Base-by-base conservation (phyloP, 2,329 filamentous ascomycete genomes). In the Botryotinia convoluta region DNA sequence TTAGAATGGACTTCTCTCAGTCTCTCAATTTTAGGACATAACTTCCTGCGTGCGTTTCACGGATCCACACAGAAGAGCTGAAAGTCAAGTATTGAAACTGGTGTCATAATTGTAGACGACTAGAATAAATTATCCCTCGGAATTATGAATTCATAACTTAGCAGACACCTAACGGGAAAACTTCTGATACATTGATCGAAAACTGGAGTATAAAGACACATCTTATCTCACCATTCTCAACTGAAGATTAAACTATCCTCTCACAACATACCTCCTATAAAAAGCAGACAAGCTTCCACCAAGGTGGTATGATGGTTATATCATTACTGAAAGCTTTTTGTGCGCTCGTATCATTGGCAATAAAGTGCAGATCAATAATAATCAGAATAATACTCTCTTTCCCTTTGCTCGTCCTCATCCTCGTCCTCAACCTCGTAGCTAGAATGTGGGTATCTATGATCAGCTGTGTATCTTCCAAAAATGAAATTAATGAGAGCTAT, bases 1-100 rank as follows among this genome's bases (percentile, higher is more conserved):
- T 61, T 26, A 14, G 2, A 1, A 62, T 18, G 6, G 3, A 2
- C 1, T n/a, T 8, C 7, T n/a, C 3, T 16, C 0, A 12, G 6
- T 62, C 26, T 18, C n/a, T n/a, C 1, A 4, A 4, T 42, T 2
- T 4, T 26, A 29, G 14, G 14, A 7, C 35, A 62, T 7, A 3
- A 1, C 1, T 4, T 8, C 16, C 35, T n/a, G 35, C 35, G 14
- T 1, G 3, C 0, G 35, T 37, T 16, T 61, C 10, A 26, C 22
- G 4, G 3, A 1, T 61, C 4, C 14, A 16, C 20, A 26, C 7
- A 2, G 35, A 3, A 7, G 16, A 61, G 32, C 6, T n/a, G 32
- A 9, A 0, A 16, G 10, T 61, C 18, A 35, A 16, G 12, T 32
- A 32, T 35, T 6, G 3, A 4, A 8, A 35, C 9, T 20, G 5